phyloP scores from a whole-genome alignment of 257 asterid species.

The Solanum gandarillasii region DNA sequence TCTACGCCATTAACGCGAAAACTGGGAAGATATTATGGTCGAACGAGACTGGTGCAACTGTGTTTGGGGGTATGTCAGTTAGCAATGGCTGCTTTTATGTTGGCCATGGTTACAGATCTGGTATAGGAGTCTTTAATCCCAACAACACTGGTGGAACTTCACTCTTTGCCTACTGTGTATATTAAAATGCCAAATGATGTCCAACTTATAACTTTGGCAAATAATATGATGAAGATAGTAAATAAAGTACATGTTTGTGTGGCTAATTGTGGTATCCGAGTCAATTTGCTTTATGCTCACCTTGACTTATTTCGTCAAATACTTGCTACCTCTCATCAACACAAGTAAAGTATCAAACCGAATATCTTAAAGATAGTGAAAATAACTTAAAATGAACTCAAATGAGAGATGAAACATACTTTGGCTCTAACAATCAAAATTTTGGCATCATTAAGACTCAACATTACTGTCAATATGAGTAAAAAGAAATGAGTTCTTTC shows the following conservation, averaged over 20 bases:
- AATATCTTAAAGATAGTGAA: background rate
- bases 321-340: background rate
- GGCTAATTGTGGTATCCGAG: background rate
- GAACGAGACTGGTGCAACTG: constrained; percentile 30
- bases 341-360: background rate
- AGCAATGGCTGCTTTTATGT: constrained; percentile 42
- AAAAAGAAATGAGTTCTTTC: background rate
- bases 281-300: background rate
- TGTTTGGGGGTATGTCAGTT: constrained; percentile 44
- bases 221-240: no score
- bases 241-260: no score
- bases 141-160: constrained; percentile 24
- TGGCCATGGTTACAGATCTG: constrained; percentile 28
- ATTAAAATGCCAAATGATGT: background rate
- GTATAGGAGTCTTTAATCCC: background rate
- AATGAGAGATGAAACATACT: background rate
- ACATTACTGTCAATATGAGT: background rate
- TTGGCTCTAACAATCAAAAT: background rate
- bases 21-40: constrained; percentile 39
- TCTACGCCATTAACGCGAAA: constrained; percentile 22
- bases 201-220: background rate
- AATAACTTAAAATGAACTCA: background rate
- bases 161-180: constrained; percentile 38
- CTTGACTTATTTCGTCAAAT: no score
- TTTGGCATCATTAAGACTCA: background rate